A percentile compares a stretch with the other conserved stretches of the same genome.
Evolutionary conservation across 1,139 yeast species (phyloP).

Genomic region (Kodamaea sp.): DNA sequence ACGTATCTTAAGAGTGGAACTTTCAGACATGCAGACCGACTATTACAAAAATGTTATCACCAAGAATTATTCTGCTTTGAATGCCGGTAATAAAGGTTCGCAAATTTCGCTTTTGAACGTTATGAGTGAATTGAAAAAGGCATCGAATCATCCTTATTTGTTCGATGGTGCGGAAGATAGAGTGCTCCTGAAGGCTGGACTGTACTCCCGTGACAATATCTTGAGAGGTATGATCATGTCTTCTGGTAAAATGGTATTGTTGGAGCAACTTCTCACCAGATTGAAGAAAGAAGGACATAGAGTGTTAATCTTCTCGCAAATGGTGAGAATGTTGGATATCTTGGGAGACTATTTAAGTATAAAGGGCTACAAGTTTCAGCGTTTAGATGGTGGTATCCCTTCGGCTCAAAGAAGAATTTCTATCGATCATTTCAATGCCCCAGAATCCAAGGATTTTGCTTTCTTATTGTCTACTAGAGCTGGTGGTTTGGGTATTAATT

Average conservation of each 20-base stretch:
- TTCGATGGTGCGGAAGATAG: slow-evolving; percentile 92
- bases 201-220: slow-evolving; percentile 71
- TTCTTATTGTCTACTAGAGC: slow-evolving; percentile 94
- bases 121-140: slow-evolving; percentile 95
- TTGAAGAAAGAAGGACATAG: slow-evolving; percentile 93
- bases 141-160: slow-evolving; percentile 93
- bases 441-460: slow-evolving; percentile 89
- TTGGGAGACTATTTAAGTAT: slow-evolving; percentile 89
- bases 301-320: slow-evolving; percentile 90
- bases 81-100: slow-evolving; percentile 74
- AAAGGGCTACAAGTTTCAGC: slow-evolving; percentile 87
- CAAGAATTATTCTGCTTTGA: slow-evolving; percentile 85
- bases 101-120: slow-evolving; percentile 86
- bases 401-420: slow-evolving; percentile 92
- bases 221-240: slow-evolving; percentile 94
- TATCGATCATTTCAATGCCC: slow-evolving; percentile 95
- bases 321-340: slow-evolving; percentile 96
- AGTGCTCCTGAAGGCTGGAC: slow-evolving; percentile 65
- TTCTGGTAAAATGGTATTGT: slow-evolving; percentile 94
- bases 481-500: slow-evolving; percentile 96
- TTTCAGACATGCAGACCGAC: slow-evolving; percentile 92
- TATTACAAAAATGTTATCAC: slow-evolving; percentile 93
- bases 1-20: slow-evolving; percentile 89
- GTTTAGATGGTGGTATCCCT: slow-evolving; percentile 96
- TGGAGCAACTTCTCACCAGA: slow-evolving; percentile 84